Evolutionary conservation across 257 asterid genomes (phyloP).

Genomic region (Solanum sejunctum): DNA sequence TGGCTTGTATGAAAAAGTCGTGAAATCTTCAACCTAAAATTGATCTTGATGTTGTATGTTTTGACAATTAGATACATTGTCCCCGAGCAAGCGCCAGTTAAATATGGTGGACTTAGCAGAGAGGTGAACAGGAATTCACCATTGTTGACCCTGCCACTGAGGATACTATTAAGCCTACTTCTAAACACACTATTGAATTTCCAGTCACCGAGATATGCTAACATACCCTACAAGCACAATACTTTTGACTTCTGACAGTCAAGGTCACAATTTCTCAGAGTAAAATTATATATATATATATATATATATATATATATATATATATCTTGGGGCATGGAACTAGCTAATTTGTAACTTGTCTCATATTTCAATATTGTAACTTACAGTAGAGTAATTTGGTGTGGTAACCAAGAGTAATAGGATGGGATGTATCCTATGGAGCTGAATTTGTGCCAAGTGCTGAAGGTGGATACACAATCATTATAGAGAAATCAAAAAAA

Average conservation of each 20-base stretch:
- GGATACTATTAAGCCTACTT: conserved; percentile 39
- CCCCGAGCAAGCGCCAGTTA: conserved; percentile 55
- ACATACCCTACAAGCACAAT: not conserved
- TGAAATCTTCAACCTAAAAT: too few species aligned
- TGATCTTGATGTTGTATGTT: not conserved
- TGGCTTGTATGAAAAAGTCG: too few species aligned
- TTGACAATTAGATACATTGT: conserved; percentile 37
- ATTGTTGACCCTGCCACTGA: conserved; percentile 32
- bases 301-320: too few species aligned
- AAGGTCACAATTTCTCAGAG: too few species aligned
- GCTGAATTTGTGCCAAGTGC: conserved; percentile 55
- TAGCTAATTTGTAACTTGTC: too few species aligned
- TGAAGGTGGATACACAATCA: conserved; percentile 62
- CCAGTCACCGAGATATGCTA: conserved; percentile 36
- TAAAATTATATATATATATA: too few species aligned
- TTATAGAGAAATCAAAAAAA: conserved; percentile 51
- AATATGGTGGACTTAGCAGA: conserved; percentile 60
- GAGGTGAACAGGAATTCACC: conserved; percentile 38
- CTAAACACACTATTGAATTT: conserved; percentile 46
- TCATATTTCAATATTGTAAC: not conserved
- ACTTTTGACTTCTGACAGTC: too few species aligned
- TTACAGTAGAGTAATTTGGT: conserved; percentile 34
- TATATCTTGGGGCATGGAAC: too few species aligned
- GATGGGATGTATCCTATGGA: conserved; percentile 56
- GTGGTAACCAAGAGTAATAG: conserved; percentile 55